Base-by-base conservation (phyloP, 768 basidiomycete species). In the Scleroderma bovista region DNA sequence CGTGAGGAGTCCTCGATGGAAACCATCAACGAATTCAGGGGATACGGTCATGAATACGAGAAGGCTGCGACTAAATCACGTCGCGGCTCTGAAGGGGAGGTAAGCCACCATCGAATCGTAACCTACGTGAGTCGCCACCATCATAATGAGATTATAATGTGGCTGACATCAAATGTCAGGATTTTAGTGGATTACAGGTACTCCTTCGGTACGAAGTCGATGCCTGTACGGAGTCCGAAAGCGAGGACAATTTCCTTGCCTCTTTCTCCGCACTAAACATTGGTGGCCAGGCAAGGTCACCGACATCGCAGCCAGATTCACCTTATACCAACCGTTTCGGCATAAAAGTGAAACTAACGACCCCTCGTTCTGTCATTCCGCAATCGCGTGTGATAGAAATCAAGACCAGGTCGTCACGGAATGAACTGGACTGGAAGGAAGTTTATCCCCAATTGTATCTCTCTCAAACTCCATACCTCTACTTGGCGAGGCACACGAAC, bases 361-460 rank as follows among this genome's bases (percentile, higher is more conserved):
- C 56, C 4, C 61, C 63, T 3, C 65, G 61, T 23, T 17, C 59
- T 13, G 51, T 68, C 19, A 65, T 70, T 16, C 65, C 71, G 4
- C 74, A 75, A 46, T 51, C 62, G 1, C 50, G 62, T 41, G 31
- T 75, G 47, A 53, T 71, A 47, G 72, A 72, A 42, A 52, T 74
- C 34, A 61, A 62, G 36, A 73, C 74, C 37, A 39, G 64, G 16
- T 57, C 63, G 1, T 29, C 39, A 43, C 19, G 52, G 61, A 7
- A 60, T 62, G n/a, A n/a, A 11, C 69, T 70, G 51, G 70, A 83
- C 57, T 87, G 84, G 84, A 68, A 58, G 24, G 82, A 85, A 12
- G 67, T 70, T 1, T 86, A 80, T 61, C 78, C 81, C 0, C 86
- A 88, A 59, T 65, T 88, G 12, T 83, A 76, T 60, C 74, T 89